Percentiles rank a stretch among this genome's conserved stretches.
These are phyloP conservation scores for Pilaira anomala DNA, from an alignment of 192 early-diverging fungal genomes.

Conservation along the genomic window DNA sequence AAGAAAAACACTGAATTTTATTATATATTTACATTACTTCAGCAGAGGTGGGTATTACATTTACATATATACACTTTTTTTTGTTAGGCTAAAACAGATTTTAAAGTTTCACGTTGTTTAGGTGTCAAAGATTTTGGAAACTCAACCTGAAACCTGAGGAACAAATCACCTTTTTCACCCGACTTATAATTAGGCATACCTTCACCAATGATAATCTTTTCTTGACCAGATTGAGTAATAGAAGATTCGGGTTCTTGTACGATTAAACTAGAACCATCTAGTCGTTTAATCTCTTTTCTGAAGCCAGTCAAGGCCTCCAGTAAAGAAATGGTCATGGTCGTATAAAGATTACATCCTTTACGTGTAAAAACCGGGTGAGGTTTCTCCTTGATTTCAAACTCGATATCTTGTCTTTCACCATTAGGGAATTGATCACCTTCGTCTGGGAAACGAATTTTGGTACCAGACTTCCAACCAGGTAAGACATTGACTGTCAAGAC, in stretches of 20 bases:
- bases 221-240: slow-evolving; percentile 70
- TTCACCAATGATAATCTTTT: slow-evolving; percentile 66
- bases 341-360: slow-evolving; percentile 77
- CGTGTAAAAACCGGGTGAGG: slow-evolving; percentile 82
- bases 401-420: slow-evolving; percentile 85
- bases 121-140: slow-evolving; percentile 70
- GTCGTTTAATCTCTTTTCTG: slow-evolving; percentile 63
- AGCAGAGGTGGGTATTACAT: too few species aligned
- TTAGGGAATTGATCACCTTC: slow-evolving; percentile 83
- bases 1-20: too few species aligned
- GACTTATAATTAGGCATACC: slow-evolving; percentile 95
- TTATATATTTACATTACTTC: too few species aligned
- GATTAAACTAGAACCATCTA: slow-evolving; percentile 70
- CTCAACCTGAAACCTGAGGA: slow-evolving; percentile 72
- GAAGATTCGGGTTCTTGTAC: slow-evolving; percentile 51
- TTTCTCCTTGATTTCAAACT: slow-evolving; percentile 92
- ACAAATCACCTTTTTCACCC: slow-evolving; percentile 80
- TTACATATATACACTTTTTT: too few species aligned
- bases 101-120: slow-evolving; percentile 66
- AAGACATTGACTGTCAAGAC: slow-evolving; percentile 81
- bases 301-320: slow-evolving; percentile 82
- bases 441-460: slow-evolving; percentile 87
- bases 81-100: slow-evolving; percentile 31
- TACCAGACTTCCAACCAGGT: slow-evolving; percentile 96
- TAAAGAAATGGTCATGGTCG: slow-evolving; percentile 63